Conservation (phyloP, 83 land plant genomes). For the Picea abies region DNA sequence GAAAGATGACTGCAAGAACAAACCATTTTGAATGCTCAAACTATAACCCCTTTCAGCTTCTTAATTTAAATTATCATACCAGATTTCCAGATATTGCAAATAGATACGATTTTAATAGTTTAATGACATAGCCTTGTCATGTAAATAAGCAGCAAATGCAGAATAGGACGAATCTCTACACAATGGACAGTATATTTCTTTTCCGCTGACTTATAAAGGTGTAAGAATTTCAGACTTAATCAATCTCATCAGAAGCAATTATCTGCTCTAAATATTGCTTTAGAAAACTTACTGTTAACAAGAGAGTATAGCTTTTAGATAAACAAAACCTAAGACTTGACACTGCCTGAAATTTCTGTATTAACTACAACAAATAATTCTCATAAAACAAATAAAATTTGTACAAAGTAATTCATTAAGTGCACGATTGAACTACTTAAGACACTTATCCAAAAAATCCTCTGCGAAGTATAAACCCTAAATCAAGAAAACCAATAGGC, state of each 20-base stretch:
- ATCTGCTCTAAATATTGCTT: background rate
- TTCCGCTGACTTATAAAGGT: no score
- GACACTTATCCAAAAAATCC: no score
- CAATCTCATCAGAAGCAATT: background rate
- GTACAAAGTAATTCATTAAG: no score
- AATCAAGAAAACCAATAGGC: no score
- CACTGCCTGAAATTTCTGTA: background rate
- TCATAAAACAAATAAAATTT: no score
- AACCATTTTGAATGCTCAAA: background rate
- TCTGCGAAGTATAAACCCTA: no score
- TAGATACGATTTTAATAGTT: no score
- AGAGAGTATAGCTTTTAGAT: background rate
- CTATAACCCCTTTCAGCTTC: background rate
- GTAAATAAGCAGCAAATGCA: background rate
- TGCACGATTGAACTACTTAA: no score
- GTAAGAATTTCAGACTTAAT: background rate
- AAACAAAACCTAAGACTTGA: background rate
- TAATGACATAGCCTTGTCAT: no score
- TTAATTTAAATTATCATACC: background rate
- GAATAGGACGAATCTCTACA: background rate
- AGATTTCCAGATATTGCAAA: no score
- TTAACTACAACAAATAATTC: no score
- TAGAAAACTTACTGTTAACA: background rate
- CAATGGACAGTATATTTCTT: no score
- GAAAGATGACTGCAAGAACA: slow-evolving; percentile 74